Percentiles rank a stretch among this genome's conserved stretches.
Evolutionary conservation across 2,329 filamentous ascomycete species (phyloP).

Genomic region (Pseudocercospora pini-densiflorae): DNA sequence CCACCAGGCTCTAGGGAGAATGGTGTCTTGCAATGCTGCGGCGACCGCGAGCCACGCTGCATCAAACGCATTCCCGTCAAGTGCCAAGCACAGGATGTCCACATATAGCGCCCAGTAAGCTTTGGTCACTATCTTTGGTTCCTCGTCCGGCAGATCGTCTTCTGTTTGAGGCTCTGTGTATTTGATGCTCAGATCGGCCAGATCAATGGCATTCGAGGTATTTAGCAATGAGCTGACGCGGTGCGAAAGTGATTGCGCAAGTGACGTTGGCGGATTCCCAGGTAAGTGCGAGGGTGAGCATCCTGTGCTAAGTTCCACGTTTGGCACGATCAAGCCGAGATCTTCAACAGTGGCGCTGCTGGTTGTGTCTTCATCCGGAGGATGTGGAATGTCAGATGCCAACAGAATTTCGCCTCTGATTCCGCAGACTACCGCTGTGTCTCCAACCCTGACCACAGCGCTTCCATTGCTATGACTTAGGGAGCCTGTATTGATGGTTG

Average conservation of each 20-base stretch:
- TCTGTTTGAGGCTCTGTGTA: constrained; percentile 52
- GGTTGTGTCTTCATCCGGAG: constrained; percentile 40
- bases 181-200: constrained; percentile 71
- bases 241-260: constrained; percentile 85
- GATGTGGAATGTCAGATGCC: constrained; percentile 73
- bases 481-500: constrained; percentile 80
- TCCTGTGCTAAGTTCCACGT: constrained; percentile 89
- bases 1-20: constrained; percentile 79
- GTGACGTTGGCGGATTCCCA: constrained; percentile 75
- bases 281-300: constrained; percentile 85
- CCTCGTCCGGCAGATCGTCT: constrained; percentile 50
- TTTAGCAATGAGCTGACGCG: constrained; percentile 78
- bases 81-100: constrained; percentile 90
- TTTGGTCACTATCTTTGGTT: constrained; percentile 61
- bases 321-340: constrained; percentile 81
- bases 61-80: constrained; percentile 91
- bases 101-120: constrained; percentile 97
- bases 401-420: constrained; percentile 84
- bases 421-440: constrained; percentile 94
- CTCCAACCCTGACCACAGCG: constrained; percentile 83
- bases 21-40: constrained; percentile 78
- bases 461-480: constrained; percentile 89
- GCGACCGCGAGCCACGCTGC: constrained; percentile 84
- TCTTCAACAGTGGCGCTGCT: constrained; percentile 45
- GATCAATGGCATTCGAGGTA: constrained; percentile 67